phyloP scores from a whole-genome alignment of 169 alveolate genomes.

The Plasmodium gonderi region DNA sequence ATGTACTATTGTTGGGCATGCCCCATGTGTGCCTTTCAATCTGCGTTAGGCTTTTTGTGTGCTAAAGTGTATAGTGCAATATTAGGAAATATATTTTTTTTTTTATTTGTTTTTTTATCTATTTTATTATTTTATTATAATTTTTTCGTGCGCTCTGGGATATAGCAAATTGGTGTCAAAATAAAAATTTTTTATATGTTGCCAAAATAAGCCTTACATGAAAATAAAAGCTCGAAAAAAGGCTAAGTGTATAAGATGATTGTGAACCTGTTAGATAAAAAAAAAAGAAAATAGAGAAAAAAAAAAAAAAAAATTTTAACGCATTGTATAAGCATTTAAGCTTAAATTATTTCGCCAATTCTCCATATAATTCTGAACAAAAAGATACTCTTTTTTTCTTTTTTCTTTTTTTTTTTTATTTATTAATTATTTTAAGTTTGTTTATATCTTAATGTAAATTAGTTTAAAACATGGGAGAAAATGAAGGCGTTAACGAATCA shows the following conservation, averaged over 20 bases:
- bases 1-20: not conserved
- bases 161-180: not conserved
- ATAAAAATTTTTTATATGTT: not conserved
- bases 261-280: not conserved
- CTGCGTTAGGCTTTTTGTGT: not conserved
- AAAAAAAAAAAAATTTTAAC: not conserved
- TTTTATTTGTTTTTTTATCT: not conserved
- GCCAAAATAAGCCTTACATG: not conserved
- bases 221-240: not conserved
- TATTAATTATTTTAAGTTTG: not conserved
- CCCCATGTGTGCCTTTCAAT: not conserved
- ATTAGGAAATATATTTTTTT: not conserved
- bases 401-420: not conserved
- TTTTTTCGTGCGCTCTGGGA: not conserved
- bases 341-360: not conserved
- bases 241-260: not conserved
- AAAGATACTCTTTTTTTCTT: not conserved
- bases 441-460: not conserved
- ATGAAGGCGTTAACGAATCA: conserved; percentile 28
- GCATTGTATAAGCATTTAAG: not conserved
- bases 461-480: conserved; percentile 24
- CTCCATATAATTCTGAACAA: not conserved
- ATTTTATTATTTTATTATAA: too few species aligned
- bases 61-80: not conserved
- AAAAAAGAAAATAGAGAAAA: not conserved